Evolutionary conservation across 768 basidiomycete genomes (phyloP).

Genomic region (Phylloporus arenicola): DNA sequence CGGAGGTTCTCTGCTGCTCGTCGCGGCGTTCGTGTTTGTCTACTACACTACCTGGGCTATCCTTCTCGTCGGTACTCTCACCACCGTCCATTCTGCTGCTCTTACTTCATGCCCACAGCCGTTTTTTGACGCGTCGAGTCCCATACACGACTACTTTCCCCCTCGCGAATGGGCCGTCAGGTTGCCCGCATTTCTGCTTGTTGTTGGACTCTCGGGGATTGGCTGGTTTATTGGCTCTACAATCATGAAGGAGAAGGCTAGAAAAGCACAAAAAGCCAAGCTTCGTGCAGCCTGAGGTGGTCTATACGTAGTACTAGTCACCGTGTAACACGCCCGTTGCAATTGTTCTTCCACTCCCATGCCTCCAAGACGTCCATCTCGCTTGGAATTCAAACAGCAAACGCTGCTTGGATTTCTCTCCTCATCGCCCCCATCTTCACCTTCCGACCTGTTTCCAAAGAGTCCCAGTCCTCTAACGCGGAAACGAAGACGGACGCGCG

Average conservation of each 20-base stretch:
- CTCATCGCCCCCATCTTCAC: constrained; percentile 27
- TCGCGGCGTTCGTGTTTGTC: constrained; percentile 68
- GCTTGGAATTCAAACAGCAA: constrained; percentile 37
- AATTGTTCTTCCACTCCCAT: not conserved
- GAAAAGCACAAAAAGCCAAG: constrained; percentile 58
- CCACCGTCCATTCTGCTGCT: not conserved
- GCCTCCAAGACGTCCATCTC: not conserved
- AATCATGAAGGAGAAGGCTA: constrained; percentile 67
- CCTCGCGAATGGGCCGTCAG: constrained; percentile 89
- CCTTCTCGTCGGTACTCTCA: constrained; percentile 55
- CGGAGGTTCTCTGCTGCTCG: constrained; percentile 75
- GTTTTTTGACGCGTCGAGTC: constrained; percentile 71
- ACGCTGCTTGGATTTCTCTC: constrained; percentile 36
- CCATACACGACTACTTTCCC: constrained; percentile 77
- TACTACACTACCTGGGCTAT: constrained; percentile 95
- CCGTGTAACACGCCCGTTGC: not conserved
- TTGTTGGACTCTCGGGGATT: constrained; percentile 75
- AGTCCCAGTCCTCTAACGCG: constrained; percentile 7
- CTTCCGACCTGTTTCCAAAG: constrained; percentile 2
- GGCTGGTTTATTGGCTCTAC: constrained; percentile 77
- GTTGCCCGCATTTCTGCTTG: constrained; percentile 76
- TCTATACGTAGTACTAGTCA: constrained; percentile 3
- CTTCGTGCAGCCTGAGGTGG: constrained; percentile 50
- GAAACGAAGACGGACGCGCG: constrained; percentile 15
- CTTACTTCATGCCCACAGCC: constrained; percentile 44